Conservation (phyloP, 176 grass and related monocot genomes). For the Zoysia pacifica region DNA sequence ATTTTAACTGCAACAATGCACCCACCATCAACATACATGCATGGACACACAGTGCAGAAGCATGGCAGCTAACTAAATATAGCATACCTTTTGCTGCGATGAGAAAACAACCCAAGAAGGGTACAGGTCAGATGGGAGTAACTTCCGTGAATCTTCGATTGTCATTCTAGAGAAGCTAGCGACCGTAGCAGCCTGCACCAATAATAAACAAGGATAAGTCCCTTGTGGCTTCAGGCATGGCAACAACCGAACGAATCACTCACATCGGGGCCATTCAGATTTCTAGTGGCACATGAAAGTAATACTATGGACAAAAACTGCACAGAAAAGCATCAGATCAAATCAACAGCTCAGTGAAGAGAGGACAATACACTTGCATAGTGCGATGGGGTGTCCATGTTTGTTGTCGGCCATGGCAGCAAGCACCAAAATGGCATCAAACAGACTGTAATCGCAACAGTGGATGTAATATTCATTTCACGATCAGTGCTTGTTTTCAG, state of each 20-base stretch:
- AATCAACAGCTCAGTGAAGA: background rate
- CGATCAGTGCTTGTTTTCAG: background rate
- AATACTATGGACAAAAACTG: background rate
- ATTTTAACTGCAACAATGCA: slow-evolving; percentile 71
- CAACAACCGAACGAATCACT: background rate
- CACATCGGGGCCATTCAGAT: background rate
- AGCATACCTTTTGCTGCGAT: slow-evolving; percentile 71
- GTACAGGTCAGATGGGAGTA: slow-evolving; percentile 68
- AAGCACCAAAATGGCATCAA: background rate
- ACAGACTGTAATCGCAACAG: background rate
- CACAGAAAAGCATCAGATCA: background rate
- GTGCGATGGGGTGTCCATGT: background rate
- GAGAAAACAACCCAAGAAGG: slow-evolving; percentile 99
- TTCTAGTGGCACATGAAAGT: background rate
- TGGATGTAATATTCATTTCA: background rate
- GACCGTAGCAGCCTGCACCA: slow-evolving; percentile 76
- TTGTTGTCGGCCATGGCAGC: background rate
- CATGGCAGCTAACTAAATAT: slow-evolving; percentile 17
- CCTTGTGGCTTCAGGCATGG: background rate
- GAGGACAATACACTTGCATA: background rate
- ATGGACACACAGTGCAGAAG: slow-evolving; percentile 6
- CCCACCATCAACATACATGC: slow-evolving; percentile 28
- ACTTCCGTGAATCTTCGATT: slow-evolving; percentile 78
- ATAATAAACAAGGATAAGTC: slow-evolving; percentile 9
- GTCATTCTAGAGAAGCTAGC: slow-evolving; percentile 93